phyloP scores from a whole-genome alignment of 306 rosid species.

The Inga laurina region DNA sequence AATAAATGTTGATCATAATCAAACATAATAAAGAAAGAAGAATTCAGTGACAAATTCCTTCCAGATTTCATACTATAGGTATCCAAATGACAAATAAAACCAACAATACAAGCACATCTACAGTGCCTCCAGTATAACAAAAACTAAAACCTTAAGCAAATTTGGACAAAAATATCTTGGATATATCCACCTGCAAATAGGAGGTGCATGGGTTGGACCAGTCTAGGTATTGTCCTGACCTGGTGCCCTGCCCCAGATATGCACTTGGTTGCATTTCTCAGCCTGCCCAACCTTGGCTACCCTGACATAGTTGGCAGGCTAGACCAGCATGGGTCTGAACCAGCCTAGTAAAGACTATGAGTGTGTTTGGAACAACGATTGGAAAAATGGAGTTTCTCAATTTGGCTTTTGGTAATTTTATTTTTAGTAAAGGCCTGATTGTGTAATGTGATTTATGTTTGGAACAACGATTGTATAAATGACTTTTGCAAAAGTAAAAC shows the following conservation, averaged over 20 bases:
- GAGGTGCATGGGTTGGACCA: neutral
- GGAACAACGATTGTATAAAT: no score
- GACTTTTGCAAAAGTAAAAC: no score
- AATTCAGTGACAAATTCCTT: neutral
- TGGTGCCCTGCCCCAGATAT: neutral
- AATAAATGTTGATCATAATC: neutral
- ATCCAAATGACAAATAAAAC: constrained; percentile 20
- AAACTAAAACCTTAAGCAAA: neutral
- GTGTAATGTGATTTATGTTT: no score
- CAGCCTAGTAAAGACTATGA: neutral
- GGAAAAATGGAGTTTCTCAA: no score
- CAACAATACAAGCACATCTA: constrained; percentile 7
- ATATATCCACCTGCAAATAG: neutral
- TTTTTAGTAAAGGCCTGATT: no score
- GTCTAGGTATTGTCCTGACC: neutral
- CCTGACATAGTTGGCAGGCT: neutral
- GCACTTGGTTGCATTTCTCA: neutral
- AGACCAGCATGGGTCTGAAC: neutral
- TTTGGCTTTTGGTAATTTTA: no score
- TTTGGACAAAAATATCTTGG: neutral
- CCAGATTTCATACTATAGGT: neutral
- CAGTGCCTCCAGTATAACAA: neutral
- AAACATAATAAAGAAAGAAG: neutral
- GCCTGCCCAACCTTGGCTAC: neutral
- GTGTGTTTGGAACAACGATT: no score